These are phyloP conservation scores for Schizosaccharomyces pombe DNA, from an alignment of 805 yeast species.

Conservation along the genomic window DNA sequence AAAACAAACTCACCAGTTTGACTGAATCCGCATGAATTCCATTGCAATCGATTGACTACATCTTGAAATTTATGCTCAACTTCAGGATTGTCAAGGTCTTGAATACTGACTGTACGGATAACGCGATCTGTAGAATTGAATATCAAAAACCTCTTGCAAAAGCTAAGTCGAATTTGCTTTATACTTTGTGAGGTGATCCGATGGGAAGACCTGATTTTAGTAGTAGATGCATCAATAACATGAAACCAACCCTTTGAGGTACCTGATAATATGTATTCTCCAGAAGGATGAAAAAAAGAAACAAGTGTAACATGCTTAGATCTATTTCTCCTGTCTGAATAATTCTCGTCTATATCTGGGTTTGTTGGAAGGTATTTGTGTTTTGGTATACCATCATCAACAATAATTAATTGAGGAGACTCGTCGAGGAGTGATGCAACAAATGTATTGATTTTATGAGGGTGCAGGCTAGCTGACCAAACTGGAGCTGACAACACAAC, in stretches of 20 bases:
- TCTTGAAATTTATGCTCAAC: constrained; percentile 71
- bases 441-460: constrained; percentile 16
- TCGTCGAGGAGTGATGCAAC: constrained; percentile 47
- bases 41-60: constrained; percentile 64
- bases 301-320: constrained; percentile 24
- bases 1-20: constrained; percentile 61
- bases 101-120: constrained; percentile 15
- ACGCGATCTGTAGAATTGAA: constrained; percentile 16
- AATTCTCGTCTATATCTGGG: constrained; percentile 9
- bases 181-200: constrained; percentile 48
- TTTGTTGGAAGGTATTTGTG: constrained; percentile 7
- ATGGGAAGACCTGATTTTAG: constrained; percentile 22
- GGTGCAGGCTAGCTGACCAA: constrained; percentile 39
- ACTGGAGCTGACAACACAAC: constrained; percentile 43
- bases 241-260: constrained; percentile 62
- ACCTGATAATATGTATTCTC: constrained; percentile 40
- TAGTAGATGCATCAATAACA: constrained; percentile 16
- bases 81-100: constrained; percentile 16
- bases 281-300: constrained; percentile 29
- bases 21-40: constrained; percentile 63
- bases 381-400: constrained; percentile 6
- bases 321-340: constrained; percentile 7
- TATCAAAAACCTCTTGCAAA: constrained; percentile 23
- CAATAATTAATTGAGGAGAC: constrained; percentile 27
- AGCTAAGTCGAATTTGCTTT: constrained; percentile 50